A percentile compares a stretch with the other conserved stretches of the same genome.
phyloP scores from a whole-genome alignment of 257 asterid species.

The Solanum lignicaule region DNA sequence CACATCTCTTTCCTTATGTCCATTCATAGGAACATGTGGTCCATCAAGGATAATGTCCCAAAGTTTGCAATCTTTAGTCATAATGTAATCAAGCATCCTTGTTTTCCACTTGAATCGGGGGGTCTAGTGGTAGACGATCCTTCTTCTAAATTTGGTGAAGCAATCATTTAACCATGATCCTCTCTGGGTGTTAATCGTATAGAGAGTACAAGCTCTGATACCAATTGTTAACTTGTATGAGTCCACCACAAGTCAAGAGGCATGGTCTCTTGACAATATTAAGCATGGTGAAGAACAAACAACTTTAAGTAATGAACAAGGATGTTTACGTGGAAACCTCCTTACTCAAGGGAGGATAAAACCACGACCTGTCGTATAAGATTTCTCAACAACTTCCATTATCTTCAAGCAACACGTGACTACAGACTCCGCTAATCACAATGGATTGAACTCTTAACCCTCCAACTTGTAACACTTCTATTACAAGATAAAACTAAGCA shows the following conservation, averaged over 20 bases:
- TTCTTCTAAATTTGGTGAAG: not conserved
- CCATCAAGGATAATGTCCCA: not conserved
- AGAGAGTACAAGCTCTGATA: not conserved
- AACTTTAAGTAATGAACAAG: not conserved
- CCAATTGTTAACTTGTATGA: not conserved
- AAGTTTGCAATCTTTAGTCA: not conserved
- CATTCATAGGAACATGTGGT: not conserved
- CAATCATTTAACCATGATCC: not conserved
- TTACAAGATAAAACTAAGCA: not conserved
- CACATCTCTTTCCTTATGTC: not conserved
- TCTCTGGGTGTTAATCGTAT: not conserved
- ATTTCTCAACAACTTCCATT: not conserved
- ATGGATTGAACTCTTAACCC: not conserved
- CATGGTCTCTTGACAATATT: not conserved
- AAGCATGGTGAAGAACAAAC: not conserved
- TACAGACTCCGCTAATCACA: not conserved
- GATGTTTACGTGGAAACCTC: not conserved
- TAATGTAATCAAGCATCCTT: not conserved
- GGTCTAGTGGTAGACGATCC: not conserved
- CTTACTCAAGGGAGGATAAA: not conserved
- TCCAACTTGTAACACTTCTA: not conserved
- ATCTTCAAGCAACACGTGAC: not conserved
- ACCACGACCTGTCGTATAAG: no score
- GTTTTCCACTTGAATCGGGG: not conserved
- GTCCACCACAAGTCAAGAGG: not conserved